phyloP scores from a whole-genome alignment of 202 grass and related monocot genomes.

The Bolboschoenoplectus hybrid region DNA sequence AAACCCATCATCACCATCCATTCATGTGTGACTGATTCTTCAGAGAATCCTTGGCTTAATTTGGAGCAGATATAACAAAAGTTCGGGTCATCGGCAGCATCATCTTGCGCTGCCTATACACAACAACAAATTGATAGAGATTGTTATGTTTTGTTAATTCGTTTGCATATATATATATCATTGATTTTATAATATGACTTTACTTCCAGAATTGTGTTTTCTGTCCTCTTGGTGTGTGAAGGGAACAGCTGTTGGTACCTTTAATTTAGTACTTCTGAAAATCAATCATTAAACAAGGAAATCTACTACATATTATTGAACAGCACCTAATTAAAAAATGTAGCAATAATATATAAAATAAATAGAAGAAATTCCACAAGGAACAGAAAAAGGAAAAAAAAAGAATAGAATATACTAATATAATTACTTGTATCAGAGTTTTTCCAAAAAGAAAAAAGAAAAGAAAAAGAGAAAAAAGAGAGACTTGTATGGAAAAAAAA shows the following conservation, averaged over 20 bases:
- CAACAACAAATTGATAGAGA: conserved; percentile 1
- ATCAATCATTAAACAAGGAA: too few relatives aligned
- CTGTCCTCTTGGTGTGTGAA: neutral
- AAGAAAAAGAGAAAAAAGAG: neutral
- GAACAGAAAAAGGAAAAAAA: neutral
- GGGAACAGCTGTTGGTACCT: neutral
- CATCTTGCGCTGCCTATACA: neutral
- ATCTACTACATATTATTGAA: too few relatives aligned
- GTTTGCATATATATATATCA: neutral
- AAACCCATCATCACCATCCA: conserved; percentile 44
- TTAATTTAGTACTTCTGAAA: neutral
- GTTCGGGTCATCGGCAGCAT: conserved; percentile 33
- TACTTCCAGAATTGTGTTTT: neutral
- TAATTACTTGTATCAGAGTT: neutral
- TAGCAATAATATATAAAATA: neutral
- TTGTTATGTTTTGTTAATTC: conserved; percentile 6
- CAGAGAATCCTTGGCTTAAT: conserved; percentile 24
- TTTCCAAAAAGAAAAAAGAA: neutral
- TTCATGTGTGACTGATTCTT: conserved; percentile 37
- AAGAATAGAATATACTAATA: neutral
- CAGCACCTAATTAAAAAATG: too few relatives aligned
- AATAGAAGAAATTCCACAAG: neutral
- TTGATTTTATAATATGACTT: neutral
- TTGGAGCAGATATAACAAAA: conserved; percentile 34
- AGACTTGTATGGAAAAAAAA: neutral